phyloP scores from a whole-genome alignment of 768 basidiomycete species.

The Phaeolepiota aurea region DNA sequence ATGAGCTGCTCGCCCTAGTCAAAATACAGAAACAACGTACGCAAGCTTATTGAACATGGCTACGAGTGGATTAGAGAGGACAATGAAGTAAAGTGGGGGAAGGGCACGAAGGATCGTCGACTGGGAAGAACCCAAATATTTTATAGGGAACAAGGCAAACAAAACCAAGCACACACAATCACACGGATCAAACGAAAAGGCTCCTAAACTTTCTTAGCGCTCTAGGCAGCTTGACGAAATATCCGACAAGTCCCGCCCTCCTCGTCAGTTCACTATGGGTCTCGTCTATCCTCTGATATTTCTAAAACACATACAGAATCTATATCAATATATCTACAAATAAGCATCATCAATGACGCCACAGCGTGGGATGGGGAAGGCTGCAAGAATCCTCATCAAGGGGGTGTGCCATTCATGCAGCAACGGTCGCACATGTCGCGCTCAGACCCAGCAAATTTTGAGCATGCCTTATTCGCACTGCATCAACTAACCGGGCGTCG shows the following conservation, averaged over 20 bases:
- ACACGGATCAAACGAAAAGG: slow-evolving; percentile 8
- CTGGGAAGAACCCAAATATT: slow-evolving; percentile 11
- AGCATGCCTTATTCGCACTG: no score
- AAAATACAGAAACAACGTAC: slow-evolving; percentile 18
- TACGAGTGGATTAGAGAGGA: slow-evolving; percentile 14
- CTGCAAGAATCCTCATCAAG: no score
- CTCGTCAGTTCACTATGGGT: no score
- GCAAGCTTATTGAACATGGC: slow-evolving; percentile 42
- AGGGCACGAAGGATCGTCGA: slow-evolving; percentile 11
- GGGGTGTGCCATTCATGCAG: no score
- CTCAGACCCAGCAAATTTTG: no score
- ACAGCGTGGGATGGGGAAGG: neutral
- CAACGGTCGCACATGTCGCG: no score
- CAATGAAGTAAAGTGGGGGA: slow-evolving; percentile 8
- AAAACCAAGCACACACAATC: slow-evolving; percentile 2
- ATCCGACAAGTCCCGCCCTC: no score
- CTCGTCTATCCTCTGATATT: no score
- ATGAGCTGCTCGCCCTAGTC: neutral
- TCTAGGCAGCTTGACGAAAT: no score
- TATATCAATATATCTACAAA: slow-evolving; percentile 9
- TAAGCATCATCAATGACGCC: neutral
- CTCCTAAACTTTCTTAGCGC: no score
- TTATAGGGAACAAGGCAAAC: slow-evolving; percentile 10
- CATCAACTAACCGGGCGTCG: no score
- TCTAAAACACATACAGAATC: neutral